Percentiles rank a stretch among this genome's conserved stretches.
Conservation (phyloP, 345 rosid species). For the Anacardium occidentale region DNA sequence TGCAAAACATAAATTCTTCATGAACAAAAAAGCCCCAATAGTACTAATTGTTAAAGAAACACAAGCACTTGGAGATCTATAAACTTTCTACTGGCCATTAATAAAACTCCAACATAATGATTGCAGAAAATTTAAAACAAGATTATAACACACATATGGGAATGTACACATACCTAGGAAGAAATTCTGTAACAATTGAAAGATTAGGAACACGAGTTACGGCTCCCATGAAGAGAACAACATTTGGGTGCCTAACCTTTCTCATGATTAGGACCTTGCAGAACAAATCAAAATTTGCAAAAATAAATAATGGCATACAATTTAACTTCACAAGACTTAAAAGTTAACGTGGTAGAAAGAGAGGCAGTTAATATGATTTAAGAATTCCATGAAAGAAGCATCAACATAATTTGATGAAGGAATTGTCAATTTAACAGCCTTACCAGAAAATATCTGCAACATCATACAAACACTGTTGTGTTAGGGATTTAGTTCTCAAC, state of each 20-base stretch:
- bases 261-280: slow-evolving; percentile 79
- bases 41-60: neutral
- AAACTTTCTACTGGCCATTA: slow-evolving; percentile 4
- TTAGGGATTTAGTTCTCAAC: neutral
- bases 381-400: neutral
- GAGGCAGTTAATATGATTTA: neutral
- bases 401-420: no score
- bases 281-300: slow-evolving; percentile 14
- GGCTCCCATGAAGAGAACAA: slow-evolving; percentile 99
- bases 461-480: no score
- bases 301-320: neutral
- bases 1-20: slow-evolving; percentile 40
- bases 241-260: slow-evolving; percentile 88
- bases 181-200: slow-evolving; percentile 90
- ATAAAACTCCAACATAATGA: slow-evolving; percentile 1
- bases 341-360: neutral
- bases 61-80: neutral
- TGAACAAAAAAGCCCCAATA: neutral
- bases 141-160: slow-evolving; percentile 11
- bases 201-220: slow-evolving; percentile 90
- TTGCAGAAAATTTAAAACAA: neutral
- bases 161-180: slow-evolving; percentile 61
- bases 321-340: neutral
- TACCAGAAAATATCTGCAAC: no score
- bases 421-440: no score